Percentiles rank a stretch among this genome's conserved stretches.
phyloP scores from a whole-genome alignment of 441 rosid species.

The Pelargonium citronellum region DNA sequence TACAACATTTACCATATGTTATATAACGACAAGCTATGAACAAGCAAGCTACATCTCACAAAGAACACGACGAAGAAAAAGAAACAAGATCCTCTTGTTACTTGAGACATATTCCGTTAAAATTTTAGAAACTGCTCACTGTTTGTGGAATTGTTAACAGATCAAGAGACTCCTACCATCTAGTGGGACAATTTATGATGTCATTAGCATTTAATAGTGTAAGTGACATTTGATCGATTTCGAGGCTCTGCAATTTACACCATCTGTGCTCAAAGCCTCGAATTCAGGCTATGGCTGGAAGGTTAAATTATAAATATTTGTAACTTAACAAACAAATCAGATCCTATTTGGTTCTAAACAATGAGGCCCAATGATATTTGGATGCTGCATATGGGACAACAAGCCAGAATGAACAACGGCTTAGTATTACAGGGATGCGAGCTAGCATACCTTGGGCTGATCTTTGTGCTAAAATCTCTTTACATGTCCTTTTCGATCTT shows the following conservation, averaged over 20 bases:
- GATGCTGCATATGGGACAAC: constrained; percentile 23
- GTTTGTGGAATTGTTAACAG: no score
- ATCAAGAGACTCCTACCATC: no score
- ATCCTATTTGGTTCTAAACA: constrained; percentile 3
- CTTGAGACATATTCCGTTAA: no score
- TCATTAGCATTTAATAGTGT: background rate
- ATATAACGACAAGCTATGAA: no score
- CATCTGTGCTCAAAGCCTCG: constrained; percentile 2
- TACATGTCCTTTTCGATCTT: constrained; percentile 29
- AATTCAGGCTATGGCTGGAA: background rate
- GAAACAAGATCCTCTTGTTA: no score
- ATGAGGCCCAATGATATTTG: constrained; percentile 9
- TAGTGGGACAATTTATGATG: background rate
- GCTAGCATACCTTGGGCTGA: constrained; percentile 1
- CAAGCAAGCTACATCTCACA: no score
- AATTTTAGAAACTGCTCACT: no score
- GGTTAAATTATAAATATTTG: constrained; percentile 3
- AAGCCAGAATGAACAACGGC: constrained; percentile 21
- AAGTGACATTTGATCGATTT: background rate
- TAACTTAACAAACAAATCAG: no score
- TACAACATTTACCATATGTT: no score
- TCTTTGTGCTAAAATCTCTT: constrained; percentile 22
- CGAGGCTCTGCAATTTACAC: constrained; percentile 1
- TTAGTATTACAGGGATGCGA: background rate
- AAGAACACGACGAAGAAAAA: no score